A percentile compares a stretch with the other conserved stretches of the same genome.
phyloP scores from a whole-genome alignment of 176 grass and related monocot genomes.

The Cenchrus fungigraminus region DNA sequence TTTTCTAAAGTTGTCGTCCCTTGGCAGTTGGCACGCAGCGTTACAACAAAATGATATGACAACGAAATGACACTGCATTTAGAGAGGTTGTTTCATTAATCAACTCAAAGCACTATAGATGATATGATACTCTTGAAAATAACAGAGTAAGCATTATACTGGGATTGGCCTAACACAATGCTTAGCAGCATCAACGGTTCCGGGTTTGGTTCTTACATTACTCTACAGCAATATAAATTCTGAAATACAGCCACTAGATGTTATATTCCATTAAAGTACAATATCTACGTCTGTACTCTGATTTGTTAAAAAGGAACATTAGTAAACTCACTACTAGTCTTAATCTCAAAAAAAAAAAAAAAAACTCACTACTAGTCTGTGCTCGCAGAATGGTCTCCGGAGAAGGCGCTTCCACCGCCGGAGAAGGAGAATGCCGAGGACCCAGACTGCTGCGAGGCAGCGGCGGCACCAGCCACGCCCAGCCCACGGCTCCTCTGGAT shows the following conservation, averaged over 20 bases:
- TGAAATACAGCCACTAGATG: not conserved
- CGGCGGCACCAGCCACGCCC: slow-evolving; percentile 1
- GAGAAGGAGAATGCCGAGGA: slow-evolving; percentile 68
- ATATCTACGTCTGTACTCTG: not conserved
- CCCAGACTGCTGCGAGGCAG: slow-evolving; percentile 69
- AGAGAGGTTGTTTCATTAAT: too few species aligned
- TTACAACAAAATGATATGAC: too few species aligned
- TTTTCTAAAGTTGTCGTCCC: too few species aligned
- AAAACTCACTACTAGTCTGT: slow-evolving; percentile 48
- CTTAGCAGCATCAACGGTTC: not conserved
- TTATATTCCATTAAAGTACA: not conserved
- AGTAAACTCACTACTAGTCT: slow-evolving; percentile 43
- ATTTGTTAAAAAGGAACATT: not conserved
- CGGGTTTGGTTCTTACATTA: not conserved
- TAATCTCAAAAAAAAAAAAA: too few species aligned
- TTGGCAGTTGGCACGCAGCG: too few species aligned
- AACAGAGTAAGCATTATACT: too few species aligned
- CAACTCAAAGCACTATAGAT: too few species aligned
- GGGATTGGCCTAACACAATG: not conserved
- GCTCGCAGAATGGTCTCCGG: slow-evolving; percentile 79
- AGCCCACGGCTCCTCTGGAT: slow-evolving; percentile 69
- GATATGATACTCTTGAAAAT: too few species aligned
- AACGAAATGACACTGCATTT: too few species aligned
- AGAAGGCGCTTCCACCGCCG: slow-evolving; percentile 74
- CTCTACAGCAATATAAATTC: not conserved